A percentile compares a stretch with the other conserved stretches of the same genome.
phyloP scores from a whole-genome alignment of 129 eudicot genomes.

The Lactuca saligna region DNA sequence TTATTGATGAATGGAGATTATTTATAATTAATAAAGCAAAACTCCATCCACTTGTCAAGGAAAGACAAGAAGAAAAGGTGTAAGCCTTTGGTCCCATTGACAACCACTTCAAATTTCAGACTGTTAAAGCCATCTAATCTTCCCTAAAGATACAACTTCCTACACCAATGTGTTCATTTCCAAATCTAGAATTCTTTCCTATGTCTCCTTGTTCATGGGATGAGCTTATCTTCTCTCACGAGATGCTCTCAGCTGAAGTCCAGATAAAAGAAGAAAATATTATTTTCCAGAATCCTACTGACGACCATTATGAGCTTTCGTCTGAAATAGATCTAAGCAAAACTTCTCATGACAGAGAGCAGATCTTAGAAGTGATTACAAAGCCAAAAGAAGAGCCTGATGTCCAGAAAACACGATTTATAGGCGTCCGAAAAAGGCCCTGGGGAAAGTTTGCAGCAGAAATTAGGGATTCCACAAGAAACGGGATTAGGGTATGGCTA shows the following conservation, averaged over 20 bases:
- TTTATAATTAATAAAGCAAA: neutral
- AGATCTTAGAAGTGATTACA: constrained; percentile 3
- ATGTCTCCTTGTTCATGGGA: constrained; percentile 30
- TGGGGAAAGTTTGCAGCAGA: constrained; percentile 46
- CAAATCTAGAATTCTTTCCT: constrained; percentile 14
- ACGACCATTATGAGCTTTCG: constrained; percentile 6
- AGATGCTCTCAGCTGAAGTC: constrained; percentile 11
- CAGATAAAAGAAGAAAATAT: constrained; percentile 23
- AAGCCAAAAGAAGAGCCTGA: constrained; percentile 19
- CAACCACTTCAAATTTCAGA: constrained; percentile 18
- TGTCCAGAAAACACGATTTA: constrained; percentile 26
- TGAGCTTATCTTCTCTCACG: constrained; percentile 27
- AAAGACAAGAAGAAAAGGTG: constrained; percentile 23
- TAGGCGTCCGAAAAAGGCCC: constrained; percentile 35
- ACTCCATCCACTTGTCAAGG: constrained; percentile 32
- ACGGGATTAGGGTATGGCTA: constrained; percentile 43
- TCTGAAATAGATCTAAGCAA: constrained; percentile 14
- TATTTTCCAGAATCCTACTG: constrained; percentile 1
- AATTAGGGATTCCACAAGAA: constrained; percentile 39
- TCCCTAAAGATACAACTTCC: constrained; percentile 11
- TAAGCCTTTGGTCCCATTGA: constrained; percentile 19
- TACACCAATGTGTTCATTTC: constrained; percentile 27
- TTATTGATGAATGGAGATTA: constrained; percentile 10
- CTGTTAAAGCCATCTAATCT: constrained; percentile 16
- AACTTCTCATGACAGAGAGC: neutral